These are phyloP conservation scores for Barnettozyma sp. DNA, from an alignment of 805 yeast genomes.

Conservation along the genomic window DNA sequence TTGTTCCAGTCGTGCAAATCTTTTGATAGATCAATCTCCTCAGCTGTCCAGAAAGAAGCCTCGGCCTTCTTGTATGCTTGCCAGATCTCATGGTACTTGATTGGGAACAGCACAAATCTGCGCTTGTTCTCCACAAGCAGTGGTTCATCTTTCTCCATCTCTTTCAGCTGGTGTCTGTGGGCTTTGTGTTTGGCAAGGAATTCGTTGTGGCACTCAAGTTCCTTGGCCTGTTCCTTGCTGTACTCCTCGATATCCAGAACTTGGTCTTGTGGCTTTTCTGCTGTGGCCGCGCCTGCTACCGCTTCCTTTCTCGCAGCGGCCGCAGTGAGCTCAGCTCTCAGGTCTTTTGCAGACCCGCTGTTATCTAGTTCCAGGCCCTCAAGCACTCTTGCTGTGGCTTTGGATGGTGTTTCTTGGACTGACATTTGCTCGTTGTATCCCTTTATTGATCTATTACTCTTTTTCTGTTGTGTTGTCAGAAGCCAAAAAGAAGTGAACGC, in stretches of 20 bases:
- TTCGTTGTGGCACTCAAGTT: conserved; percentile 38
- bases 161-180: conserved; percentile 70
- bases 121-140: conserved; percentile 74
- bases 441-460: too few species aligned
- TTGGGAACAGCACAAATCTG: conserved; percentile 92
- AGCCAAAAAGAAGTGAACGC: too few species aligned
- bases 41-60: conserved; percentile 99
- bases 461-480: too few species aligned
- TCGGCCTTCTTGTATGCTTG: conserved; percentile 98
- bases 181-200: conserved; percentile 57
- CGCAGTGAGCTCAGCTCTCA: conserved; percentile 34
- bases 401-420: conserved; percentile 64
- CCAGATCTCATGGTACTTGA: conserved; percentile 96
- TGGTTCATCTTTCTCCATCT: conserved; percentile 82
- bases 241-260: conserved; percentile 6
- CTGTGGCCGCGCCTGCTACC: conserved; percentile 17
- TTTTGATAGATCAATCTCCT: conserved; percentile 93
- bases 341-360: conserved; percentile 35
- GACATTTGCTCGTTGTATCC: too few species aligned
- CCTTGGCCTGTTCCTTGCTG: conserved; percentile 11
- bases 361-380: conserved; percentile 45
- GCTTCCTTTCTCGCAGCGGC: conserved; percentile 35
- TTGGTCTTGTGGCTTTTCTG: conserved; percentile 4
- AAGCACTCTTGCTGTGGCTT: conserved; percentile 52
- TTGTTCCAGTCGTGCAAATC: conserved; percentile 91